Conservation (phyloP, 257 asterid species). For the Catharanthus roseus region DNA sequence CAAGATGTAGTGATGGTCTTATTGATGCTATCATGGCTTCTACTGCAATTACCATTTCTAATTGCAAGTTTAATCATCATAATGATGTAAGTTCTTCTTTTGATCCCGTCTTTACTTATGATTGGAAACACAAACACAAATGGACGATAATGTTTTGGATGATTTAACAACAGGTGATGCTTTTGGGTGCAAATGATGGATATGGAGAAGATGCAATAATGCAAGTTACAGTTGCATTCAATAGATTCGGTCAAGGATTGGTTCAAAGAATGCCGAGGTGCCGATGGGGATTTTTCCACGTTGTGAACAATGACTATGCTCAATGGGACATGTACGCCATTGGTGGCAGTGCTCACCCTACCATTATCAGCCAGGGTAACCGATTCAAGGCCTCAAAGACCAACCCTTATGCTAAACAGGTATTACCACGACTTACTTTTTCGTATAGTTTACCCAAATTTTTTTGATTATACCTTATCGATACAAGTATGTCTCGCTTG, state of each 20-base stretch:
- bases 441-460: no score
- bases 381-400: constrained; percentile 10
- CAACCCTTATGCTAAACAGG: neutral
- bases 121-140: no score
- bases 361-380: constrained; percentile 18
- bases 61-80: constrained; percentile 81
- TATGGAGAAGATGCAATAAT: constrained; percentile 44
- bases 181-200: constrained; percentile 66
- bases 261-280: constrained; percentile 68
- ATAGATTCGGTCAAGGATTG: constrained; percentile 58
- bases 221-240: constrained; percentile 82
- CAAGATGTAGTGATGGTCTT: constrained; percentile 60
- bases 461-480: no score
- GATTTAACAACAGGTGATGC: constrained; percentile 69
- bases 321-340: constrained; percentile 19
- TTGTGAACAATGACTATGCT: constrained; percentile 17
- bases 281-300: constrained; percentile 13
- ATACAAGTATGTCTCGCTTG: no score
- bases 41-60: constrained; percentile 79
- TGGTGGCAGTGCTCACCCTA: constrained; percentile 17
- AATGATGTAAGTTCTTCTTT: constrained; percentile 24
- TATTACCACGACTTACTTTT: no score
- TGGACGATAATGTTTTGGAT: no score
- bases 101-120: no score
- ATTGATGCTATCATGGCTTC: constrained; percentile 77